Evolutionary conservation across 2,329 filamentous ascomycete species (phyloP), one percentile per base, ranked within the genome.

Genomic region (Colletotrichum graminicola): DNA sequence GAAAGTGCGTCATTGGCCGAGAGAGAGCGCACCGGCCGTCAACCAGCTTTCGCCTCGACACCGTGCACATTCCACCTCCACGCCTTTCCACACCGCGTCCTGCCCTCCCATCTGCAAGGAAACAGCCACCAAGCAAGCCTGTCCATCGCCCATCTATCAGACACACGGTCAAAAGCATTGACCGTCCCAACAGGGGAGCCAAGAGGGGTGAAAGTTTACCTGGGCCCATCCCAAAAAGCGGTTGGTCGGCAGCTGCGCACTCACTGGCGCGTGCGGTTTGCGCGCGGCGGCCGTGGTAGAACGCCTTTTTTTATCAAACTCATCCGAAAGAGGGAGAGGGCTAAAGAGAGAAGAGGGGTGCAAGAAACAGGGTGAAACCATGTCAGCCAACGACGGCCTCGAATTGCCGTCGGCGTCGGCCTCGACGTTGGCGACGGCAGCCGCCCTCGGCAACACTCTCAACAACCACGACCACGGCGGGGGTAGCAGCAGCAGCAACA

Each of bases 21-120:
- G 32, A n/a, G 36, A n/a, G 43, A 45, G 21, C 43, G 43, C 21
- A 45, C 21, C 21, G 8, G 10, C 57, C 23, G 12, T 29, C 41
- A 51, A 23, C 60, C 57, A 67, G 68, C 64, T 63, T 67, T 52
- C 47, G 43, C 64, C 36, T 47, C 45, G 65, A 71, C 59, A 62
- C 68, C 65, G 68, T 71, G 68, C 68, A 68, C 68, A 68, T 52
- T 71, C 68, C 68, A 68, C 68, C 59, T 71, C 68, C 68, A 68
- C 68, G 34, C 41, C 56, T 36, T 71, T 16, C 34, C 57, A 67
- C 65, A 67, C 67, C 59, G 59, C 65, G 54, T 62, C 52, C 56
- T 60, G 21, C 45, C 23, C 23, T 52, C 39, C 29, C 52, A 12
- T 54, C 23, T 47, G 52, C 65, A 68, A 59, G 52, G 52, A 63